phyloP scores from a whole-genome alignment of 2,329 filamentous ascomycete species.

The Epichloe sylvatica region DNA sequence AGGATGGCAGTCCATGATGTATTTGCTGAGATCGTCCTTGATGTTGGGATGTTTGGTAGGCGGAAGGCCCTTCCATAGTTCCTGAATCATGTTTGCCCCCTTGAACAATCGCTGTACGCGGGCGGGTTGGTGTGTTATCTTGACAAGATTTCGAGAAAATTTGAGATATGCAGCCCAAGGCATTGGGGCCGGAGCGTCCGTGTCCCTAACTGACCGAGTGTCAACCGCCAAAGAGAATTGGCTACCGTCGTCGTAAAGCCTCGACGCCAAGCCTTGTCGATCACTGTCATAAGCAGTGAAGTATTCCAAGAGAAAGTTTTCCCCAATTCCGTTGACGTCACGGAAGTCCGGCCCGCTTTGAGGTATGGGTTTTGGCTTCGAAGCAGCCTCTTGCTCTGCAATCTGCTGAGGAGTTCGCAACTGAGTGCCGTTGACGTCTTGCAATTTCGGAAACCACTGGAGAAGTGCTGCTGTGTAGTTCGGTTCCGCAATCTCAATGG shows the following conservation, averaged over 20 bases:
- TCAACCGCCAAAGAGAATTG: conserved; percentile 66
- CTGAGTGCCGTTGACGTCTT: conserved; percentile 59
- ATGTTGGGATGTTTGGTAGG: conserved; percentile 62
- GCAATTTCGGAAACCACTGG: conserved; percentile 71
- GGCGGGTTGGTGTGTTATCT: conserved; percentile 45
- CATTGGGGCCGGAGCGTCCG: conserved; percentile 27
- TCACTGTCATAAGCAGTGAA: conserved; percentile 62
- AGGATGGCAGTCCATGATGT: conserved; percentile 70
- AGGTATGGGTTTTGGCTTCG: conserved; percentile 44
- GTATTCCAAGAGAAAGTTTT: conserved; percentile 62
- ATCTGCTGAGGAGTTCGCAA: conserved; percentile 62
- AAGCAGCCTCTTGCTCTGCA: conserved; percentile 35
- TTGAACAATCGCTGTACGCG: conserved; percentile 52
- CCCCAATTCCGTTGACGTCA: conserved; percentile 60
- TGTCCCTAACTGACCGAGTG: conserved; percentile 38
- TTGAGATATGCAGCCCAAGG: conserved; percentile 66
- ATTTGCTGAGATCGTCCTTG: conserved; percentile 51
- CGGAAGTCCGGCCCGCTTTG: conserved; percentile 54
- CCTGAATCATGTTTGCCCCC: conserved; percentile 50
- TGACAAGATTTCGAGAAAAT: conserved; percentile 63
- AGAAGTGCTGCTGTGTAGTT: conserved; percentile 55
- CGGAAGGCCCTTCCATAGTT: conserved; percentile 58
- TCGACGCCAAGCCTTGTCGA: conserved; percentile 44
- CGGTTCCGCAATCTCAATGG: conserved; percentile 47
- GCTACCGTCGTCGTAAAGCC: conserved; percentile 64